Base-by-base conservation (phyloP, 306 rosid genomes). In the Gillenia trifoliata region DNA sequence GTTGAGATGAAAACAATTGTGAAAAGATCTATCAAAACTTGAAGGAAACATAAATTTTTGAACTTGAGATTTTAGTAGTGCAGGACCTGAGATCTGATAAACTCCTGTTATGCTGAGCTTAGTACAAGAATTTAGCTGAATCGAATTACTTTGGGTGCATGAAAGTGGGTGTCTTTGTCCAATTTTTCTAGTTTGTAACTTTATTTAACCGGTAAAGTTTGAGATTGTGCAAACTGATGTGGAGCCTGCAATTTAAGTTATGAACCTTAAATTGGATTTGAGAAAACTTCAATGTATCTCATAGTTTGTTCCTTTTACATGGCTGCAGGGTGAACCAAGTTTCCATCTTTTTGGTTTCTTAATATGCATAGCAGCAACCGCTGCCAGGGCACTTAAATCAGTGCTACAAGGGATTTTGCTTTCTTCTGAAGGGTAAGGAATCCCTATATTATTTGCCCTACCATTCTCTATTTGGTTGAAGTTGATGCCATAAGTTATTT, bases 281-380 rank as follows among this genome's bases (percentile, higher is more conserved):
- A 16, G 4, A 16, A 68, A 31, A 26, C n/a, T n/a, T n/a, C 47
- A 52, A 50, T 66, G 34, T n/a, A 71, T 67, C 57, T 70, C 29
- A 59, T 70, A 62, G 41, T 71, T 40, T 70, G 38, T 59, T 72
- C 36, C 78, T 75, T 78, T 76, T 68, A 25, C 67, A 49, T 75
- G 80, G 64, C 69, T 52, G 59, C 73, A 95, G 99, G 97, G 99
- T 80, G 99, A 95, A 83, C 99, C 99, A 0, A 95, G 99, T 81
- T 95, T 95, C 89, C 99, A 95, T 88, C 82, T 95, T 69, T 95
- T 95, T 82, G 99, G 99, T 66, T 95, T 95, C 84, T 79, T 95
- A 71, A 83, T 95, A 55, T 95, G 99, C 62, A 10, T 95, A 38
- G 95, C 99, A 2, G 99, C 99, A 8, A 95, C 99, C 1, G 99